These are phyloP conservation scores for Meyerozyma carpophila DNA, from an alignment of 1,139 yeast species.

Conservation along the genomic window DNA sequence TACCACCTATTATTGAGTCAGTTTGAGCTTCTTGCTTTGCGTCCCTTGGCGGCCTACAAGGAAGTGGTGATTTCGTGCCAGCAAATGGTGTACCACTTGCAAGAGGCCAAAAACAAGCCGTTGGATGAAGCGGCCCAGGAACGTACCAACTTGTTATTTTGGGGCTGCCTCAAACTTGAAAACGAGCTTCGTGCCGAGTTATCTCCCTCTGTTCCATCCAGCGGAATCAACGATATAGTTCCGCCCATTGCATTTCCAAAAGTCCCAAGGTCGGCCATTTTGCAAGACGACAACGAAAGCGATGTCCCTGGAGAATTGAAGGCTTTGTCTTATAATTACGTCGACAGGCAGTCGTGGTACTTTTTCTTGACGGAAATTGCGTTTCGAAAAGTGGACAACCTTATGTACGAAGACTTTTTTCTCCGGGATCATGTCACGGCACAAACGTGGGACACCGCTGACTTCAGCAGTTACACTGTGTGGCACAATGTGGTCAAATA, in stretches of 20 bases:
- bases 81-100: constrained; percentile 28
- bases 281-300: constrained; percentile 11
- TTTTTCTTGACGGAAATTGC: constrained; percentile 46
- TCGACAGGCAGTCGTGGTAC: constrained; percentile 42
- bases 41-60: constrained; percentile 35
- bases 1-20: constrained; percentile 29
- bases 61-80: constrained; percentile 28
- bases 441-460: constrained; percentile 23
- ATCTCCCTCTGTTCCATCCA: constrained; percentile 36
- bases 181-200: constrained; percentile 41
- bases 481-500: constrained; percentile 33
- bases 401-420: constrained; percentile 35
- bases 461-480: constrained; percentile 17
- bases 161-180: constrained; percentile 43
- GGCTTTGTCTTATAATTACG: constrained; percentile 15
- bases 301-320: background rate
- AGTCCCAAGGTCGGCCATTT: constrained; percentile 24
- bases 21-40: constrained; percentile 30
- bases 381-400: constrained; percentile 41
- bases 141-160: constrained; percentile 21
- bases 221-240: constrained; percentile 35
- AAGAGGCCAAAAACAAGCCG: constrained; percentile 5
- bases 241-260: constrained; percentile 42
- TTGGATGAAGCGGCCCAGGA: constrained; percentile 1
- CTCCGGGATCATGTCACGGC: constrained; percentile 12